Evolutionary conservation across 2,329 filamentous ascomycete species (phyloP), one percentile per base, ranked within the genome.

Genomic region (Fusarium siculi): DNA sequence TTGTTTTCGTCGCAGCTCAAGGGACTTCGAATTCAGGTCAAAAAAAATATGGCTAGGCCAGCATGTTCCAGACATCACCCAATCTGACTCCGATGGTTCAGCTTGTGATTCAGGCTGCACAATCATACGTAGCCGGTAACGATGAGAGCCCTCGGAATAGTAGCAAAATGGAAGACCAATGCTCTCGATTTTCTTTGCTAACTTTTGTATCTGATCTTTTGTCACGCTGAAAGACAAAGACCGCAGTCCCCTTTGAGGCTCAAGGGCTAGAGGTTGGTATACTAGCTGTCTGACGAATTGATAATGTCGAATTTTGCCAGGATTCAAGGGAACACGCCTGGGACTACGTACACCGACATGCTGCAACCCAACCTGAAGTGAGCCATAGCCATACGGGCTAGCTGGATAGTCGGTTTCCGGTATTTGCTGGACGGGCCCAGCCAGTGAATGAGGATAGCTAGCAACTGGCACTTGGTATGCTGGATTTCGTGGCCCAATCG

Each of bases 11-110:
- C 92, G 88, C 15, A 90, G 80, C 30, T 85, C 83, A 21, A 94
- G 79, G 16, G 90, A 84, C 2, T 82, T 78, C 1, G 81, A 84
- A 74, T 97, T 97, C 68, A 97, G 80, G 21, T 87, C 85, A 68
- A 96, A 85, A 68, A 91, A 93, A 1, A 94, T 85, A 56, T 89
- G 87, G 40, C 87, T 84, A 0, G 94, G 93, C 95, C 94, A 98
- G 28, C 81, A 78, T 10, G 88, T 92, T 39, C 92, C 88, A n/a
- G 85, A 80, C 3, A 86, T 84, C 10, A 88, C 84, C 94, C 94
- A 97, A 3, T 84, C 81, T 12, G 84, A 78, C 43, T 90, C 85
- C 84, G 70, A 53, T 79, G 80, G 15, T 74, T 74, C 21, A 30
- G 66, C 42, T 36, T 55, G 58, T 53, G 52, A 69, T 56, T 66